Percentiles rank a stretch among this genome's conserved stretches.
These are phyloP conservation scores for Inosperma sp. DNA, from an alignment of 768 basidiomycete genomes.

Conservation along the genomic window DNA sequence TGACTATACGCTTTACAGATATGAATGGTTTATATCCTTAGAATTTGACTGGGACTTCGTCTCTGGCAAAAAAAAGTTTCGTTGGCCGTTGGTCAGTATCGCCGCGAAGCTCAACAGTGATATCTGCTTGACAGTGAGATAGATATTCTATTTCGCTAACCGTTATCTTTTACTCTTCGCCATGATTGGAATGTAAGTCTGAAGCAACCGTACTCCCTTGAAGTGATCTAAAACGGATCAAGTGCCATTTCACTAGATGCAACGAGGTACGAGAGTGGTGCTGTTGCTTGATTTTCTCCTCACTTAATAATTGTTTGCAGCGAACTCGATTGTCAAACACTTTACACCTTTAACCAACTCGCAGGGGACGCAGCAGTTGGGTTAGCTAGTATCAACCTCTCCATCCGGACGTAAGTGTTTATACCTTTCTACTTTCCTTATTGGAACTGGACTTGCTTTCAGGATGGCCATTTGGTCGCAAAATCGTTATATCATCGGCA, in stretches of 20 bases:
- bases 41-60: conserved; percentile 62
- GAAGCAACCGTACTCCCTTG: no score
- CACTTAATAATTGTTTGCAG: conserved; percentile 20
- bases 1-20: conserved; percentile 34
- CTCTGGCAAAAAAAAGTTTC: conserved; percentile 51
- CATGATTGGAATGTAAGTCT: conserved; percentile 61
- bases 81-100: conserved; percentile 58
- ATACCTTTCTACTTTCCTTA: neutral
- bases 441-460: neutral
- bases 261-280: conserved; percentile 29
- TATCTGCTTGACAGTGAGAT: conserved; percentile 3
- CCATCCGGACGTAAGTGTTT: conserved; percentile 49
- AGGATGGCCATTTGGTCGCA: conserved; percentile 64
- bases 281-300: neutral
- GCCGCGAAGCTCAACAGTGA: neutral
- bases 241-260: conserved; percentile 53
- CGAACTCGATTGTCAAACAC: conserved; percentile 53
- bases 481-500: conserved; percentile 45
- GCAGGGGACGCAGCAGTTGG: conserved; percentile 47
- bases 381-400: conserved; percentile 56
- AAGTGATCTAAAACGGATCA: no score
- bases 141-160: conserved; percentile 66
- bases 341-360: conserved; percentile 58
- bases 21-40: conserved; percentile 60
- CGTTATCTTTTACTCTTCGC: conserved; percentile 63